phyloP scores from a whole-genome alignment of 345 rosid species.

The Hypericum androsaemum region DNA sequence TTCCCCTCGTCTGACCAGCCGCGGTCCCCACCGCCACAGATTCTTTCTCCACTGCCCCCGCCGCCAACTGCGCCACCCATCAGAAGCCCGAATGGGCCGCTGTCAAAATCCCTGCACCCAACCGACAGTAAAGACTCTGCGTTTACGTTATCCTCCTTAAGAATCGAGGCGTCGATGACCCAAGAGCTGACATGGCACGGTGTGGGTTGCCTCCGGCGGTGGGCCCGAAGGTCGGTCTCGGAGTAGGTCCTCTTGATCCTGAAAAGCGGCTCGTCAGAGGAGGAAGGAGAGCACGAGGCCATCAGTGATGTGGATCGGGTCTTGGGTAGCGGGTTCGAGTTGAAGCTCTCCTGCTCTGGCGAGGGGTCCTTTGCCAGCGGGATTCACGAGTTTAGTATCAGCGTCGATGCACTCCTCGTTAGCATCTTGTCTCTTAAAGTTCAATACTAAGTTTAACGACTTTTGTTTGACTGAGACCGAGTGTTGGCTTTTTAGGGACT shows the following conservation, averaged over 20 bases:
- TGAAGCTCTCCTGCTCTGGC: neutral
- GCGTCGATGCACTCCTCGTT: neutral
- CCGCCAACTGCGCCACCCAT: no score
- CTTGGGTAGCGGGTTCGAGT: neutral
- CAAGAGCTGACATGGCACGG: constrained; percentile 12
- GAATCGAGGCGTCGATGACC: constrained; percentile 17
- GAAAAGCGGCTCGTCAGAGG: constrained; percentile 5
- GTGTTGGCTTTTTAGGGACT: no score
- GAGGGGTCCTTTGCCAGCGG: neutral
- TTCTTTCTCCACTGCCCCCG: constrained; percentile 34
- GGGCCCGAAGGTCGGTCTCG: constrained; percentile 51
- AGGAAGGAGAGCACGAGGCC: neutral
- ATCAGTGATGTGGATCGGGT: neutral
- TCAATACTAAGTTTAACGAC: no score
- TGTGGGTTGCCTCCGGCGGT: constrained; percentile 27
- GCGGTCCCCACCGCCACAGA: constrained; percentile 29
- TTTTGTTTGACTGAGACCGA: no score
- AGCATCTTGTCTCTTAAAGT: neutral
- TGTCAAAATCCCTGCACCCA: no score
- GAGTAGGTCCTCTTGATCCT: constrained; percentile 44
- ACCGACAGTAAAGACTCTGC: no score
- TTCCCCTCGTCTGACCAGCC: constrained; percentile 29
- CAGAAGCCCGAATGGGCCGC: no score
- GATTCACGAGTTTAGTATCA: neutral
- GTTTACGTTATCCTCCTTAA: constrained; percentile 34